Evolutionary conservation across 768 basidiomycete species (phyloP).

Genomic region (Gloeopeniophorella convolvens): DNA sequence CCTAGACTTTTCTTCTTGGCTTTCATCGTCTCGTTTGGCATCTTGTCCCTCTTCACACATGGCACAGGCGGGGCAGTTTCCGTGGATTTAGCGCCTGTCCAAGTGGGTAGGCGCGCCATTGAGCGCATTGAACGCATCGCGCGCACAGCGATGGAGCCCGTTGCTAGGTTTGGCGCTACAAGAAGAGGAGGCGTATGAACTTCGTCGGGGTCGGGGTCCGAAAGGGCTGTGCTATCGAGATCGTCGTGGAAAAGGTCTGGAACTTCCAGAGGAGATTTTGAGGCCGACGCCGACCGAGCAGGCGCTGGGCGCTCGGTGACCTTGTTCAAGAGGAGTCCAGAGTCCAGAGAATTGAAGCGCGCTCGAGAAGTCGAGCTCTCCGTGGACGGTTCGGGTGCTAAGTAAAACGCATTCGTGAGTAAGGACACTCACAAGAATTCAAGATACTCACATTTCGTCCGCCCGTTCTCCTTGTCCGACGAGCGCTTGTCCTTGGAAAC

Average conservation of each 20-base stretch:
- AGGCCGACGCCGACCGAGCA: conserved; percentile 15
- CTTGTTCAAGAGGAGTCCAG: conserved; percentile 32
- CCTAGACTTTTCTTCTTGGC: conserved; percentile 29
- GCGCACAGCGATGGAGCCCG: conserved; percentile 66
- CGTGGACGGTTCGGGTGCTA: conserved; percentile 44
- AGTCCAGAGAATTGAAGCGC: conserved; percentile 62
- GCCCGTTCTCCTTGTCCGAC: conserved; percentile 32
- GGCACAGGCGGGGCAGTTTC: conserved; percentile 25
- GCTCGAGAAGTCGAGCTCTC: conserved; percentile 31
- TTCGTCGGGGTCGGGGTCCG: conserved; percentile 17
- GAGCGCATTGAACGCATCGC: conserved; percentile 74
- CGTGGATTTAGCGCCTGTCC: conserved; percentile 50
- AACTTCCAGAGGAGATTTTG: conserved; percentile 18
- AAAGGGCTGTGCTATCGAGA: neutral
- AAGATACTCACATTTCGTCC: conserved; percentile 36
- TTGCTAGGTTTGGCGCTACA: conserved; percentile 21
- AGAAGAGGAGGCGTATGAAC: conserved; percentile 13
- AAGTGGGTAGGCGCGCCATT: conserved; percentile 64
- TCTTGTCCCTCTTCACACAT: conserved; percentile 30
- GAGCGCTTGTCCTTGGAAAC: conserved; percentile 62
- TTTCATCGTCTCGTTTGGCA: conserved; percentile 29
- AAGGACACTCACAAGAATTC: neutral
- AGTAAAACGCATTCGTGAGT: neutral
- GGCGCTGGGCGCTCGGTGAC: conserved; percentile 22
- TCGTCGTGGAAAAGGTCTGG: neutral